Evolutionary conservation across 1,284 basidiomycete genomes (phyloP).

Genomic region (Rhodotorula sp.): DNA sequence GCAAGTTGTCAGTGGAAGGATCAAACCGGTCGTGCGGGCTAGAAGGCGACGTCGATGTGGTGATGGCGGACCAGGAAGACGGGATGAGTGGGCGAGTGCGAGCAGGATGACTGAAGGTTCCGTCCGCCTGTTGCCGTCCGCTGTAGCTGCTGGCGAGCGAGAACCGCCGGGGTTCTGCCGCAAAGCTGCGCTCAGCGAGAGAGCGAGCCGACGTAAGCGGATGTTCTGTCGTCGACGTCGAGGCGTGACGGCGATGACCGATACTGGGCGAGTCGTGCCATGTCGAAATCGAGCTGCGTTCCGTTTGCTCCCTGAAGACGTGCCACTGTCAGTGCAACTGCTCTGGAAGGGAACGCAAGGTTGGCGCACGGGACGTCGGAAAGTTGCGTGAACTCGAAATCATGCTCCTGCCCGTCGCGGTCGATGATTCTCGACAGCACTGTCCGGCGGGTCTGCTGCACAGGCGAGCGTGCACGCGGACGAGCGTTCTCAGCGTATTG

Average conservation of each 20-base stretch:
- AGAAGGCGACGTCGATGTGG: background rate
- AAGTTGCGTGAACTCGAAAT: slow-evolving; percentile 20
- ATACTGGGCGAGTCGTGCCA: slow-evolving; percentile 10
- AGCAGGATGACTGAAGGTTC: background rate
- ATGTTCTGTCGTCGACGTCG: background rate
- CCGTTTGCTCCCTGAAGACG: slow-evolving; percentile 13
- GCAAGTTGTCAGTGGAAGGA: background rate
- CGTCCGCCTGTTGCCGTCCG: background rate
- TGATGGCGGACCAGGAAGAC: background rate
- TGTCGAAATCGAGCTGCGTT: slow-evolving; percentile 22
- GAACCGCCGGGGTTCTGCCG: background rate
- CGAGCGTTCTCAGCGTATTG: background rate
- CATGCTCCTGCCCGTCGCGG: slow-evolving; percentile 23
- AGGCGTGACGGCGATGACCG: background rate
- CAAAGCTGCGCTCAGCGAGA: background rate
- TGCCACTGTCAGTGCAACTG: background rate
- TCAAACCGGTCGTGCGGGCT: background rate
- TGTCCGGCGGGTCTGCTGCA: background rate
- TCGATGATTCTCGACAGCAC: slow-evolving; percentile 10
- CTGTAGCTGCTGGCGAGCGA: background rate
- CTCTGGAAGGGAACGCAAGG: background rate
- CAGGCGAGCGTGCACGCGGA: no score
- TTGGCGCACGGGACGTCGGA: slow-evolving; percentile 24
- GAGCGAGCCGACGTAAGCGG: background rate
- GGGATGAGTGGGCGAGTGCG: background rate